Evolutionary conservation across 768 basidiomycete species (phyloP), one percentile per base, ranked within the genome.

Genomic region (Chlorophyllum brunneum): DNA sequence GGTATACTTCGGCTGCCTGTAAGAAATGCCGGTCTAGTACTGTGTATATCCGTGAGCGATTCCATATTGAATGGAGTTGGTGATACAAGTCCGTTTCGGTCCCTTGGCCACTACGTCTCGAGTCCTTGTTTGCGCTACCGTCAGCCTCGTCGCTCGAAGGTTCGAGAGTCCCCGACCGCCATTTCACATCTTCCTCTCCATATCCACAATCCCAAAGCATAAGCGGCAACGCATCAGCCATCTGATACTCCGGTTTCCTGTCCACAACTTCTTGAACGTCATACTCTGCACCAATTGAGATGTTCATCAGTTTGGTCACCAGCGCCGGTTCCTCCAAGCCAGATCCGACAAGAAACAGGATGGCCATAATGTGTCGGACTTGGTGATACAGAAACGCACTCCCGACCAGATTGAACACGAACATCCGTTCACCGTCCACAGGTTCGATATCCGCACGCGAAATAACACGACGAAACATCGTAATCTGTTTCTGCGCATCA

Each of bases 191-290:
- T 15, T 70, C 72, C 23, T 78, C 78, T 27, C 75, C 69, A 66
- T 92, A 98, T 1, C 75, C 82, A 62, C 93, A 95, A 22, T 91
- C 85, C 88, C 93, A 95, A 11, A 98, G 81, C 68, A 98, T 79
- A 33, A 99, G 80, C 1, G 95, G 95, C 0, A 97, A 75, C 1
- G 82, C 86, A 58, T 95, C 88, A 5, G 94, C 93, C 90, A 98
- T 98, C 59, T 88, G 85, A 64, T 98, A 98, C 42, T 83, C 81
- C 2, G 95, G 95, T 65, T 94, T 95, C 45, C 79, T 67, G 51
- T 81, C 74, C 23, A 92, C 78, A 13, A 83, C 64, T 31, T 79
- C 67, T 27, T 18, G 13, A 8, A 20, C 48, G 23, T 69, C 60
- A 5, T 62, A 62, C 54, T 78, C 73, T 15, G 64, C 68, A n/a